Evolutionary conservation across 257 asterid genomes (phyloP).

Genomic region (Coffea eugenioides): DNA sequence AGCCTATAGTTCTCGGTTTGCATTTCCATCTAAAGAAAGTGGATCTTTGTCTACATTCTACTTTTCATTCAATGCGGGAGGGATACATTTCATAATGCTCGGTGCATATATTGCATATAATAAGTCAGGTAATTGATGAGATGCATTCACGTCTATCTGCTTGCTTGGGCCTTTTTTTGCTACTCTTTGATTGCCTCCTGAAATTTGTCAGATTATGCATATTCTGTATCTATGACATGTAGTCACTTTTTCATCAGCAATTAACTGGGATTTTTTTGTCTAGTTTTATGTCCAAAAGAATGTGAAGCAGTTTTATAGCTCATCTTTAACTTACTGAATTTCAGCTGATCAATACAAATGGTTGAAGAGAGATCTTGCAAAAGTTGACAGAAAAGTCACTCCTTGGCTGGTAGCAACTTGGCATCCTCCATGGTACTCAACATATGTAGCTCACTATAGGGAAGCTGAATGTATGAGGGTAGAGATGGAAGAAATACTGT

Average conservation of each 20-base stretch:
- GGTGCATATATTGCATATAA: conserved; percentile 69
- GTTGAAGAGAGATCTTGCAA: conserved; percentile 71
- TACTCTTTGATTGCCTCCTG: background rate
- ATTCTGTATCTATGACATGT: background rate
- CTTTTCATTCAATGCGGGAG: conserved; percentile 92
- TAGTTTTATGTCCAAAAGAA: background rate
- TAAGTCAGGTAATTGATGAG: conserved; percentile 50
- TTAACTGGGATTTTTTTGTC: background rate
- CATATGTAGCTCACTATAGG: conserved; percentile 84
- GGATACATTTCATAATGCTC: conserved; percentile 85
- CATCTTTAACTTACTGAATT: conserved; percentile 12
- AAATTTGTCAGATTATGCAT: background rate
- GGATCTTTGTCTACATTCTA: conserved; percentile 75
- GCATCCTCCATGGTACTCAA: conserved; percentile 98
- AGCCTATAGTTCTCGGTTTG: conserved; percentile 77
- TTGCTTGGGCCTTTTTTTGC: background rate
- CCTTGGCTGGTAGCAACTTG: conserved; percentile 88
- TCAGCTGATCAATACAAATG: conserved; percentile 85
- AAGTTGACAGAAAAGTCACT: conserved; percentile 59
- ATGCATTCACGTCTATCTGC: background rate
- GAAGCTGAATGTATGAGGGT: conserved; percentile 96
- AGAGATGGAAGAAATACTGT: conserved; percentile 75
- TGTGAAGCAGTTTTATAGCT: background rate
- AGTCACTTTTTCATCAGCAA: background rate
- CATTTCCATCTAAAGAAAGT: conserved; percentile 82